These are phyloP conservation scores for Zea luxurians DNA, from an alignment of 176 grass and related monocot species.

Conservation along the genomic window DNA sequence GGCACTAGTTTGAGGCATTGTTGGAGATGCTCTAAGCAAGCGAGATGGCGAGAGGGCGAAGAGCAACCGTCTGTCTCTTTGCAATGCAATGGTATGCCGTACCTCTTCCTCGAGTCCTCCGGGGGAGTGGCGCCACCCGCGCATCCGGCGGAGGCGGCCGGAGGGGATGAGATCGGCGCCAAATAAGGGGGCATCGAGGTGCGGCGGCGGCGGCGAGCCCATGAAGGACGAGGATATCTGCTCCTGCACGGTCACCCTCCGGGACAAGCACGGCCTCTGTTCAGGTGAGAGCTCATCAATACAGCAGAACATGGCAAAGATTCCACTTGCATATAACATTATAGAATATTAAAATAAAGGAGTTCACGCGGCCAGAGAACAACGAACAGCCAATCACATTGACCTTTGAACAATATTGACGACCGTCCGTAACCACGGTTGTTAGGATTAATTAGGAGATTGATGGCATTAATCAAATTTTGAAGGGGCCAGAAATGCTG, in stretches of 20 bases:
- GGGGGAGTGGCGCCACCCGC: conserved; percentile 75
- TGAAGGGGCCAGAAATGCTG: not conserved
- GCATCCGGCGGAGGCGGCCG: conserved; percentile 56
- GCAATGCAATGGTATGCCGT: not conserved
- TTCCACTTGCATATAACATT: conserved; percentile 14
- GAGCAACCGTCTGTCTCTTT: not conserved
- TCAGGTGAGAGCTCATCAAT: conserved; percentile 43
- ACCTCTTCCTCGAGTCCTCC: conserved; percentile 86
- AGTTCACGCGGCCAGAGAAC: not conserved
- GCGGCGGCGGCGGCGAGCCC: conserved; percentile 57
- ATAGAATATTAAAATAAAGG: not conserved
- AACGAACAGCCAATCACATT: conserved; percentile 13
- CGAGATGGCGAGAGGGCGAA: not conserved
- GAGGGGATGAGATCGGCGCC: conserved; percentile 63
- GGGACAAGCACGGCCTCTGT: conserved; percentile 56
- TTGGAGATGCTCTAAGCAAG: too few species aligned
- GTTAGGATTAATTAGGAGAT: conserved; percentile 1
- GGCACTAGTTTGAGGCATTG: too few species aligned
- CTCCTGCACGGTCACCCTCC: conserved; percentile 63
- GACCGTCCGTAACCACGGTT: conserved; percentile 11
- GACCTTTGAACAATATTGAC: conserved; percentile 37
- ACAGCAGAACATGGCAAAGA: conserved; percentile 37
- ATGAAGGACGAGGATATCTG: conserved; percentile 68
- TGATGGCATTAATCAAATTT: not conserved
- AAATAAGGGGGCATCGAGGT: conserved; percentile 54